phyloP scores from a whole-genome alignment of 192 early-diverging fungal genomes.

The Coemansia sp. region DNA sequence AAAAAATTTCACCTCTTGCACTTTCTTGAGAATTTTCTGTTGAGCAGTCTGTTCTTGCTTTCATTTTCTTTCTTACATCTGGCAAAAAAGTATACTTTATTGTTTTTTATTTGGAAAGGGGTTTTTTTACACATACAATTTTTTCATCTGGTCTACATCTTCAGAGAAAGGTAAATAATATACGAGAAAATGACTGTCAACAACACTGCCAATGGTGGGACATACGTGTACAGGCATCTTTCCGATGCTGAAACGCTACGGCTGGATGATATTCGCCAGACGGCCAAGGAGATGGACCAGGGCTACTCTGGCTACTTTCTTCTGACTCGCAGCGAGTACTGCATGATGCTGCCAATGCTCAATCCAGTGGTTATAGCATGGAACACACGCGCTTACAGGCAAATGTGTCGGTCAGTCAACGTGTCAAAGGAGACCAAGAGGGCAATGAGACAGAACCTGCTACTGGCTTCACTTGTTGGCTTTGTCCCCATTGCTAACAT shows the following conservation, averaged over 20 bases:
- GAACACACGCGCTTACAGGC: conserved; percentile 23
- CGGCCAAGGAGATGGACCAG: conserved; percentile 25
- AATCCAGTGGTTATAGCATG: conserved; percentile 37
- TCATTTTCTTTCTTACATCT: too few relatives aligned
- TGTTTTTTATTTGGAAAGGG: too few relatives aligned
- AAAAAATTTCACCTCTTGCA: too few relatives aligned
- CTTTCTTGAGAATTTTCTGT: too few relatives aligned
- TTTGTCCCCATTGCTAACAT: conserved; percentile 46
- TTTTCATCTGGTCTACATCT: not conserved
- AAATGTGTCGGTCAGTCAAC: conserved; percentile 16
- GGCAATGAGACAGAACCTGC: conserved; percentile 31
- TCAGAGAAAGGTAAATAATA: too few relatives aligned
- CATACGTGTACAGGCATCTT: conserved; percentile 34
- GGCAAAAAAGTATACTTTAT: too few relatives aligned
- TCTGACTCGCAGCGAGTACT: conserved; percentile 39
- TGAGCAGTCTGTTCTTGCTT: too few relatives aligned
- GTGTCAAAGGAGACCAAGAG: conserved; percentile 5
- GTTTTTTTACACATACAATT: not conserved
- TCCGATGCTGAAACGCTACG: conserved; percentile 14
- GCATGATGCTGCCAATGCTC: conserved; percentile 36
- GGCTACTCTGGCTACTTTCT: conserved; percentile 23
- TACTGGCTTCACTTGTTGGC: conserved; percentile 19
- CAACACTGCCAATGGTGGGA: not conserved
- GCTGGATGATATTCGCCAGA: conserved; percentile 18
- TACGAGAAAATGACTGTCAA: conserved; percentile 10